Evolutionary conservation across 2,329 filamentous ascomycete genomes (phyloP).

Genomic region (Zarea fungicola): DNA sequence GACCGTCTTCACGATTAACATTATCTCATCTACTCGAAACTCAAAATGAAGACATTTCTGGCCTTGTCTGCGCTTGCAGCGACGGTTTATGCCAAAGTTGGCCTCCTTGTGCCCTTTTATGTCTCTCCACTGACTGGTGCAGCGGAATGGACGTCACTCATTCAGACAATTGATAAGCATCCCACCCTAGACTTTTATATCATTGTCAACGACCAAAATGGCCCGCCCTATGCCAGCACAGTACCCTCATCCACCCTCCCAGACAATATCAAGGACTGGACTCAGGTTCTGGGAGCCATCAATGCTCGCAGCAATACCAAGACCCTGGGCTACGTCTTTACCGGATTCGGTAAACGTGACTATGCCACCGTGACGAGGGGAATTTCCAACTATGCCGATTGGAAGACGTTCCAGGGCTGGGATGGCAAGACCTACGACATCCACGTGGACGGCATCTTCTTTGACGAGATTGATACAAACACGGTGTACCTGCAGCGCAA

Average conservation of each 20-base stretch:
- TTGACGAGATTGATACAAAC: constrained; percentile 5
- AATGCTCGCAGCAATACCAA: not conserved
- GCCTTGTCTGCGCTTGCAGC: not conserved
- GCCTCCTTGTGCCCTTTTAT: constrained; percentile 5
- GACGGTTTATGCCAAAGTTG: not conserved
- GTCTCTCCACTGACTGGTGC: not conserved
- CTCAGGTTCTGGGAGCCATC: not conserved
- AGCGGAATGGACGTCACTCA: constrained; percentile 1
- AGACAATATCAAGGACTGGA: constrained; percentile 1
- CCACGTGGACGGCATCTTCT: constrained; percentile 7
- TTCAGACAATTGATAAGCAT: not conserved
- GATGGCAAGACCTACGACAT: not conserved
- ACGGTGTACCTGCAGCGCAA: not conserved
- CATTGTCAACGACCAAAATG: constrained; percentile 3
- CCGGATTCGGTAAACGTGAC: not conserved
- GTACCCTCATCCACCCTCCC: not conserved
- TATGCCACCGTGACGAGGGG: not conserved
- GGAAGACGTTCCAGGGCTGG: constrained; percentile 1
- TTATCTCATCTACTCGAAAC: too few species aligned
- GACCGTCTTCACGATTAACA: too few species aligned
- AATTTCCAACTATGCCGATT: not conserved
- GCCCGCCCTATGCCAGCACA: not conserved
- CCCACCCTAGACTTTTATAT: constrained; percentile 5
- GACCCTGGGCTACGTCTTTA: constrained; percentile 1
- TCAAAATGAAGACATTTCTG: not conserved